A percentile compares a stretch with the other conserved stretches of the same genome.
phyloP scores from a whole-genome alignment of 2,329 filamentous ascomycete species.

The Xylariomycetidae sp. region DNA sequence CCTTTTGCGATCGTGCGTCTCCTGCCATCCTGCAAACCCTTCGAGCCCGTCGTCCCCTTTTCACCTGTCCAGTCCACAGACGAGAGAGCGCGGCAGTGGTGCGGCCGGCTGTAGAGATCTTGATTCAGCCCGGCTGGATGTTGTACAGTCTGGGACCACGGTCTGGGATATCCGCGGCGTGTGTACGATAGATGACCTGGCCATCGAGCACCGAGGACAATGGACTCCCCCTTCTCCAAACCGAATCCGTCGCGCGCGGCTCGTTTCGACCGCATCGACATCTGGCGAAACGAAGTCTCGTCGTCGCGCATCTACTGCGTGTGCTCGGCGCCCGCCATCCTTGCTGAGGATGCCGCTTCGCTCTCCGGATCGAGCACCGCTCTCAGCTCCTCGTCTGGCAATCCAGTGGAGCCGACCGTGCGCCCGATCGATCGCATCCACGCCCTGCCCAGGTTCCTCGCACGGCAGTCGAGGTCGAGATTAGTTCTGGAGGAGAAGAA shows the following conservation, averaged over 20 bases:
- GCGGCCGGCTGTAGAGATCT: too few species aligned
- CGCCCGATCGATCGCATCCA: too few species aligned
- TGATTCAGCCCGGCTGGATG: too few species aligned
- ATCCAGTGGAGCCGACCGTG: neutral
- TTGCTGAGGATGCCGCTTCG: neutral
- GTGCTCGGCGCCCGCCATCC: slow-evolving; percentile 23
- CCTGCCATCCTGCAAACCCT: too few species aligned
- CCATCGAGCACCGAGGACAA: too few species aligned
- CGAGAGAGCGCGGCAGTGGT: too few species aligned
- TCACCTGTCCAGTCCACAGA: too few species aligned
- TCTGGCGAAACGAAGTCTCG: slow-evolving; percentile 46
- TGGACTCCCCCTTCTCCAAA: too few species aligned
- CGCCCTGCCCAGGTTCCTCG: neutral
- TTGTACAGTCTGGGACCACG: too few species aligned
- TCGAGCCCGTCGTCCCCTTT: too few species aligned
- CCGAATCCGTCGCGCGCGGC: slow-evolving; percentile 5
- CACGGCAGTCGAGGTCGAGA: neutral
- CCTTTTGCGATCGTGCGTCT: too few species aligned
- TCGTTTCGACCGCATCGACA: slow-evolving; percentile 34
- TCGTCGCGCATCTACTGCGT: slow-evolving; percentile 28
- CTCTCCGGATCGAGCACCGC: neutral
- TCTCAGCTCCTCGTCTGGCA: neutral
- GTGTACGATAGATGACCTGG: slow-evolving; percentile 8
- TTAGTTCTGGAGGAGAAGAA: neutral
- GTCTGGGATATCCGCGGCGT: too few species aligned